Conservation (phyloP, 768 basidiomycete genomes). For the Dentipellis sp. region DNA sequence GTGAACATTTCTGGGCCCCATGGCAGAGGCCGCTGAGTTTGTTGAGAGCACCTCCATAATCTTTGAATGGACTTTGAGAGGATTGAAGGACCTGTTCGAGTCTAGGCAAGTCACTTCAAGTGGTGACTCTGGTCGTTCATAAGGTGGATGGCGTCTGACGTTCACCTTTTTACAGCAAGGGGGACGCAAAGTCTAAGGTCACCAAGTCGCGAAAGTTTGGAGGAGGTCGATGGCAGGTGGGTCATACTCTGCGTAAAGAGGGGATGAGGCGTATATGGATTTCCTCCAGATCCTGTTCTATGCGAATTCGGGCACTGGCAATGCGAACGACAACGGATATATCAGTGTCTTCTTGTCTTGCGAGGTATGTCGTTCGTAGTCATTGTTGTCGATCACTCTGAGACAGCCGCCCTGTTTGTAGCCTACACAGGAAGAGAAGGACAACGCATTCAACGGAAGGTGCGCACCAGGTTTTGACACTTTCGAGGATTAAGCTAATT, state of each 20-base stretch:
- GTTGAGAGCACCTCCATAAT: constrained; percentile 48
- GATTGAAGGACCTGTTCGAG: constrained; percentile 67
- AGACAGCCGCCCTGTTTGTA: constrained; percentile 19
- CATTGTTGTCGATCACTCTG: not conserved
- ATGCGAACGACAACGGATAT: constrained; percentile 43
- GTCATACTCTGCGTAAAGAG: constrained; percentile 11
- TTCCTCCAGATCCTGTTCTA: constrained; percentile 65
- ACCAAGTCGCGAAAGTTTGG: constrained; percentile 73
- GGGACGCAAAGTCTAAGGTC: constrained; percentile 70
- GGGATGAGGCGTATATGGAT: constrained; percentile 10
- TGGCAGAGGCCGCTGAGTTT: constrained; percentile 21
- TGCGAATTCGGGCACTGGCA: constrained; percentile 65
- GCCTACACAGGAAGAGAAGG: constrained; percentile 74
- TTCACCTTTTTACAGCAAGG: constrained; percentile 33
- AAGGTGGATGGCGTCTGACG: not conserved
- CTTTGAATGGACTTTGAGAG: constrained; percentile 74
- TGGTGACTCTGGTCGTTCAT: not conserved
- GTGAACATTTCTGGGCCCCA: not conserved
- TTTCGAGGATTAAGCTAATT: not conserved
- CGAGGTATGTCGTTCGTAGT: constrained; percentile 40
- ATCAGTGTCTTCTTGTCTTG: constrained; percentile 77
- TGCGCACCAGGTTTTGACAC: constrained; percentile 13
- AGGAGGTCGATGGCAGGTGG: constrained; percentile 66
- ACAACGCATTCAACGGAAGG: constrained; percentile 55
- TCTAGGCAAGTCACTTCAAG: constrained; percentile 31